phyloP scores from a whole-genome alignment of 129 eudicot species.

The Pittosporum tobira region DNA sequence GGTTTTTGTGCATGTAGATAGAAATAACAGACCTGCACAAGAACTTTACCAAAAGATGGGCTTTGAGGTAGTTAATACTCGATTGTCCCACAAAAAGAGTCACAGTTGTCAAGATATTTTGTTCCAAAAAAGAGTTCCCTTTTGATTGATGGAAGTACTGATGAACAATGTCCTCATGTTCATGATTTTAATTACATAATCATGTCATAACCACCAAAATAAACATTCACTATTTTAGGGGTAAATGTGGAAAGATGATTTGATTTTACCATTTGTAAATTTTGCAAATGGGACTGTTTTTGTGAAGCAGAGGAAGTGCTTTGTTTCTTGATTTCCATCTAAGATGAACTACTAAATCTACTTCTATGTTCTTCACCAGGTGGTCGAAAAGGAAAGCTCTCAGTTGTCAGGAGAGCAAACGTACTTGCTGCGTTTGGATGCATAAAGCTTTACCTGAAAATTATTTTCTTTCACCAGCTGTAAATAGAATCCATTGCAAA shows the following conservation, averaged over 20 bases:
- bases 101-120: too few species aligned
- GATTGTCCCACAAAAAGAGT: too few species aligned
- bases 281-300: too few species aligned
- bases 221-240: too few species aligned
- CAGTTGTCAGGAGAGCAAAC: conserved; percentile 39
- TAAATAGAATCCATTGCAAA: background rate
- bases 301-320: too few species aligned
- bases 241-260: too few species aligned
- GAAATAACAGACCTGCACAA: conserved; percentile 54
- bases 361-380: conserved; percentile 20
- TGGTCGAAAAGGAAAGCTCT: conserved; percentile 43
- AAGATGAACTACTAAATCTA: conserved; percentile 3
- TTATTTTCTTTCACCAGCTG: background rate
- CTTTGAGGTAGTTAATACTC: conserved; percentile 57
- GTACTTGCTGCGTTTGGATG: conserved; percentile 36
- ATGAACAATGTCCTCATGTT: too few species aligned
- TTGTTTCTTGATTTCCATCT: background rate
- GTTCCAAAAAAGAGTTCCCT: too few species aligned
- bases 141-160: too few species aligned
- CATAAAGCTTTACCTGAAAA: conserved; percentile 2
- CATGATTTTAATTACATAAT: too few species aligned
- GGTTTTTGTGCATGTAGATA: conserved; percentile 73
- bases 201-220: too few species aligned
- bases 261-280: too few species aligned
- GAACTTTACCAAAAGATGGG: conserved; percentile 58